Percentiles rank a stretch among this genome's conserved stretches.
Evolutionary conservation across 2,329 filamentous ascomycete genomes (phyloP).

Genomic region (Colletotrichum musicola): DNA sequence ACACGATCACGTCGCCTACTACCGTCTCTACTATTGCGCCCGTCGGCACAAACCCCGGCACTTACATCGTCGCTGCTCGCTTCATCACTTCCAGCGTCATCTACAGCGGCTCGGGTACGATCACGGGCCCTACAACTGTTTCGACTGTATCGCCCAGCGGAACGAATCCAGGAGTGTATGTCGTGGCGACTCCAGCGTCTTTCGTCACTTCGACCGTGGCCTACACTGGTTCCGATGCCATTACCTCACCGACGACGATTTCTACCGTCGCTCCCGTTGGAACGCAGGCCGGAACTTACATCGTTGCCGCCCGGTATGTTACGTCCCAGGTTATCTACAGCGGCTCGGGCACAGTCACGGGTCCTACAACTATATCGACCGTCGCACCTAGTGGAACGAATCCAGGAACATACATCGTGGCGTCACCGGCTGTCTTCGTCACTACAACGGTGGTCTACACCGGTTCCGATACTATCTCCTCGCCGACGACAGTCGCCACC

Average conservation of each 20-base stretch:
- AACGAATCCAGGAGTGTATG: slow-evolving; percentile 33
- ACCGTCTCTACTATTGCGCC: slow-evolving; percentile 24
- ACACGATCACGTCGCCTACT: slow-evolving; percentile 12
- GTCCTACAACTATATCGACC: slow-evolving; percentile 25
- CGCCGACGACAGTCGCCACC: slow-evolving; percentile 14
- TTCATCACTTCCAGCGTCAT: not conserved
- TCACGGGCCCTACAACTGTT: not conserved
- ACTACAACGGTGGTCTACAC: not conserved
- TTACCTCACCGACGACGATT: slow-evolving; percentile 1
- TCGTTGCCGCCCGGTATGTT: slow-evolving; percentile 28
- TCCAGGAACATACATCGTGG: slow-evolving; percentile 30
- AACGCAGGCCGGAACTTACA: slow-evolving; percentile 19
- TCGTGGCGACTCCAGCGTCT: slow-evolving; percentile 21
- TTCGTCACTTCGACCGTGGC: slow-evolving; percentile 1
- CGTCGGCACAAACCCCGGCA: slow-evolving; percentile 24
- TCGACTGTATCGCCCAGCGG: slow-evolving; percentile 16
- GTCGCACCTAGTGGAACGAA: slow-evolving; percentile 20
- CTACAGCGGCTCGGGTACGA: not conserved
- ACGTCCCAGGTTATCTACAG: slow-evolving; percentile 18
- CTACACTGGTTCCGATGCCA: not conserved
- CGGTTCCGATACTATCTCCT: not conserved
- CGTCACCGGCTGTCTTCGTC: slow-evolving; percentile 1
- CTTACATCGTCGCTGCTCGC: slow-evolving; percentile 21
- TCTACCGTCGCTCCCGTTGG: slow-evolving; percentile 18
- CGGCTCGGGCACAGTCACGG: slow-evolving; percentile 18